These are phyloP conservation scores for Hemileccinum rubropunctum DNA, from an alignment of 768 basidiomycete genomes.

Conservation along the genomic window DNA sequence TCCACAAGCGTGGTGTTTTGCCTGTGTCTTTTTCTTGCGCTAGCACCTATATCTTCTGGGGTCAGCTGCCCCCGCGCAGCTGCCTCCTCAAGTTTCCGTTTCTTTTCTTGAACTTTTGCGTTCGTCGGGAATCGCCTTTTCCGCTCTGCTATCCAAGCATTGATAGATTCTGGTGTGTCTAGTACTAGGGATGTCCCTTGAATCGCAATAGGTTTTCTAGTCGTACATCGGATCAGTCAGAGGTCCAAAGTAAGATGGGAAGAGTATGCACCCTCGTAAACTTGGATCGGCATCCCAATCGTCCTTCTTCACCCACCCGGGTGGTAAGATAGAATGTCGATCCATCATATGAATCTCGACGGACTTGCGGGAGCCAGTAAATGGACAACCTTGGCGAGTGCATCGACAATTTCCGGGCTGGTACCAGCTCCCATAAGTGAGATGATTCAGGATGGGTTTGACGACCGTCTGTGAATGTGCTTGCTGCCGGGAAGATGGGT, in stretches of 20 bases:
- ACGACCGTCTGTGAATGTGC: constrained; percentile 1
- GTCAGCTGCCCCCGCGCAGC: constrained; percentile 73
- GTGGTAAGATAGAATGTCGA: constrained; percentile 80
- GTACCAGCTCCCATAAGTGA: constrained; percentile 47
- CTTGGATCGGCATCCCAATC: constrained; percentile 85
- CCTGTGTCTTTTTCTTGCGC: constrained; percentile 41
- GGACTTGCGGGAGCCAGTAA: constrained; percentile 64
- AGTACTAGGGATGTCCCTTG: constrained; percentile 77
- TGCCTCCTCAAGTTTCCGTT: constrained; percentile 74
- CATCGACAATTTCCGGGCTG: constrained; percentile 61
- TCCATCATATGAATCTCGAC: constrained; percentile 88
- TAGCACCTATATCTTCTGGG: constrained; percentile 41
- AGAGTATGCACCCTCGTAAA: constrained; percentile 61
- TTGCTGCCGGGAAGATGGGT: constrained; percentile 1
- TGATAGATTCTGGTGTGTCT: constrained; percentile 78
- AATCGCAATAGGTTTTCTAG: constrained; percentile 68
- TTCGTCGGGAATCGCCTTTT: constrained; percentile 82
- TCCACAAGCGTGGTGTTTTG: constrained; percentile 22
- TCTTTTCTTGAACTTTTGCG: constrained; percentile 73
- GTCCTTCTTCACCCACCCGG: constrained; percentile 59
- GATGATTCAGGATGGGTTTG: constrained; percentile 17
- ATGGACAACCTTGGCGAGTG: constrained; percentile 60
- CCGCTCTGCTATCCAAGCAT: constrained; percentile 86
- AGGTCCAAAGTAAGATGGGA: not conserved
- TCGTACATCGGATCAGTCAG: constrained; percentile 4